Evolutionary conservation across 2,329 filamentous ascomycete species (phyloP).

Genomic region (Cladosporium sp.): DNA sequence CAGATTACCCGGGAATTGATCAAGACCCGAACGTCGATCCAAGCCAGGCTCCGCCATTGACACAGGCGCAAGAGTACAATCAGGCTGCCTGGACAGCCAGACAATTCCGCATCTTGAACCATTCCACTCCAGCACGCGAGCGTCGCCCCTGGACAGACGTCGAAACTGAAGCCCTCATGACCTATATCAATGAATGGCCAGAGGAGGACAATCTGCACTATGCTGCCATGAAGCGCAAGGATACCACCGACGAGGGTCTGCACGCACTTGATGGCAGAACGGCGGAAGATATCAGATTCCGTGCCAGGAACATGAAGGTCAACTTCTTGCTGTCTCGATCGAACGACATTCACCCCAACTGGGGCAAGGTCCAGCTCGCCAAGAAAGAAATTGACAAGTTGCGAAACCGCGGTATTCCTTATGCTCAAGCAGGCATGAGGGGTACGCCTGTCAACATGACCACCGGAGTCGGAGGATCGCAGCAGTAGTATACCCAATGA

Average conservation of each 20-base stretch:
- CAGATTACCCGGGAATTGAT: neutral
- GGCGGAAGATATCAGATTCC: slow-evolving; percentile 46
- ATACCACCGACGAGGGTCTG: slow-evolving; percentile 25
- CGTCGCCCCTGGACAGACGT: slow-evolving; percentile 26
- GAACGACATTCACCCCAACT: slow-evolving; percentile 38
- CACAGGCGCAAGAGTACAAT: slow-evolving; percentile 13
- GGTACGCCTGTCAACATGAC: neutral
- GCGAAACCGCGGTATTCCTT: slow-evolving; percentile 23
- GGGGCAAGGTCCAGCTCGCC: slow-evolving; percentile 40
- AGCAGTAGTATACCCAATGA: neutral
- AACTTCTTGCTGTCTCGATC: slow-evolving; percentile 38
- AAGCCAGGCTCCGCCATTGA: slow-evolving; percentile 3
- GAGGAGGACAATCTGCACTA: slow-evolving; percentile 42
- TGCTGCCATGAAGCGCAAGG: slow-evolving; percentile 39
- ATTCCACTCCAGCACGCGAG: neutral
- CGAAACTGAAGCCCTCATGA: slow-evolving; percentile 42
- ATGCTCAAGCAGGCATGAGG: slow-evolving; percentile 20
- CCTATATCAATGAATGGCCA: slow-evolving; percentile 42
- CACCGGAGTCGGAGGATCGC: neutral
- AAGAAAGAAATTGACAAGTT: slow-evolving; percentile 37
- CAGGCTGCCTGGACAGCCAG: slow-evolving; percentile 21
- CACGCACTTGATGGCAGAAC: slow-evolving; percentile 34
- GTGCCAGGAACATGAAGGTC: slow-evolving; percentile 51
- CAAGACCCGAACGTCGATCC: slow-evolving; percentile 12
- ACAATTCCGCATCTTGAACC: slow-evolving; percentile 18